Conservation (phyloP, 106 monocot genomes). For the Dendrobium catenatum region DNA sequence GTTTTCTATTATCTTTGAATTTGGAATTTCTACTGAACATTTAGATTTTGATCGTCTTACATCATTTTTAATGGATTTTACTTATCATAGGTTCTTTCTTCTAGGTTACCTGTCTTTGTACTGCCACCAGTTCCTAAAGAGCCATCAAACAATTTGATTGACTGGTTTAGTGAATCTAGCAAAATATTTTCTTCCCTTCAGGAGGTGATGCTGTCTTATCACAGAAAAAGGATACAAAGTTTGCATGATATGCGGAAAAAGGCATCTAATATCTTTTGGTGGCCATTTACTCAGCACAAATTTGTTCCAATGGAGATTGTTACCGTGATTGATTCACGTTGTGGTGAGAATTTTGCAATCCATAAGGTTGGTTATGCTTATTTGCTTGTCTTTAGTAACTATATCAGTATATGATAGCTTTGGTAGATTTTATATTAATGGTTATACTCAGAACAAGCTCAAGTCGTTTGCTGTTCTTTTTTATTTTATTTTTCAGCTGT, state of each 20-base stretch:
- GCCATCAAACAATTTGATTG: conserved; percentile 52
- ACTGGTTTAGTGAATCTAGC: conserved; percentile 80
- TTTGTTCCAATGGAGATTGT: conserved; percentile 60
- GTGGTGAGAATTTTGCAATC: conserved; percentile 81
- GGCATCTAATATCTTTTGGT: conserved; percentile 79
- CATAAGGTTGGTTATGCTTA: conserved; percentile 60
- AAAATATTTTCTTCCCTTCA: conserved; percentile 56
- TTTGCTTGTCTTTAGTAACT: not conserved
- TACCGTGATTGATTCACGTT: conserved; percentile 95
- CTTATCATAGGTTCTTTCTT: conserved; percentile 9
- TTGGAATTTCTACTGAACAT: not conserved
- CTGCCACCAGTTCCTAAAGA: conserved; percentile 72
- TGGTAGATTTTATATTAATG: conserved; percentile 2
- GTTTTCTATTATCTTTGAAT: not conserved
- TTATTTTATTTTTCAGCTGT: not conserved
- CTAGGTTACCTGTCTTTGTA: conserved; percentile 66
- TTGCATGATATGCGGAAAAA: conserved; percentile 63
- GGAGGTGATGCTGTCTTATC: conserved; percentile 39
- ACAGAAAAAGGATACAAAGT: conserved; percentile 59
- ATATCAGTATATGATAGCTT: not conserved
- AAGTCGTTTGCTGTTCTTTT: not conserved
- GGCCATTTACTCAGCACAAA: conserved; percentile 98
- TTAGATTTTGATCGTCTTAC: not conserved
- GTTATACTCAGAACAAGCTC: not conserved
- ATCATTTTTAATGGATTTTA: not conserved